Conservation (phyloP, 1,284 basidiomycete species). For the Apiotrichum porosum region DNA sequence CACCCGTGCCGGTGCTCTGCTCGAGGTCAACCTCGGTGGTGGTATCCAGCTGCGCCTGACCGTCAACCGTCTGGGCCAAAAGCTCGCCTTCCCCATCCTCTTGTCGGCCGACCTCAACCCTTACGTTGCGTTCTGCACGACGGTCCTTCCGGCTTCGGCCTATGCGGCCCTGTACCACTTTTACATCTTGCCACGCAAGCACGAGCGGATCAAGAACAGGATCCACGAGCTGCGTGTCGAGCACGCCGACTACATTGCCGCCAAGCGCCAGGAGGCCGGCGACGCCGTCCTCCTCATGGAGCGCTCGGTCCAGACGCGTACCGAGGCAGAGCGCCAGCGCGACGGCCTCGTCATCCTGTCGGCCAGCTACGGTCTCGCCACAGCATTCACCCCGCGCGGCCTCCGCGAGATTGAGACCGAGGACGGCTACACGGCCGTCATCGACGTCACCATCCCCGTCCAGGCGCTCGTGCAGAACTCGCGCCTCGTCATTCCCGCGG, state of each 20-base stretch:
- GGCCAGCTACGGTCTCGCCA: slow-evolving; percentile 60
- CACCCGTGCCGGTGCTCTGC: slow-evolving; percentile 31
- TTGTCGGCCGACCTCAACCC: slow-evolving; percentile 53
- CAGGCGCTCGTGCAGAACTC: slow-evolving; percentile 76
- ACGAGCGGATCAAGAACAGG: slow-evolving; percentile 50
- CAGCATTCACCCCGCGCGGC: slow-evolving; percentile 49
- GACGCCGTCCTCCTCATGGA: slow-evolving; percentile 54
- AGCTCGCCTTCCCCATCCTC: slow-evolving; percentile 56
- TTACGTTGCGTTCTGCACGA: slow-evolving; percentile 52
- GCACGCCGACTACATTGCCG: slow-evolving; percentile 59
- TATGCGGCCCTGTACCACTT: slow-evolving; percentile 57
- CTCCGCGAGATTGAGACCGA: slow-evolving; percentile 45
- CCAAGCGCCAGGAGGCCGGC: slow-evolving; percentile 57
- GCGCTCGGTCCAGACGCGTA: slow-evolving; percentile 35
- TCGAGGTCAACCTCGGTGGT: slow-evolving; percentile 29
- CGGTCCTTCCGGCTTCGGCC: slow-evolving; percentile 55
- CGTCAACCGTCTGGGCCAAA: slow-evolving; percentile 53
- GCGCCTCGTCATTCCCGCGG: slow-evolving; percentile 72
- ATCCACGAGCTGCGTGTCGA: slow-evolving; percentile 56
- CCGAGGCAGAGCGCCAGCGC: slow-evolving; percentile 40
- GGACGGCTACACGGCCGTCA: slow-evolving; percentile 52
- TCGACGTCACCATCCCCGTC: slow-evolving; percentile 73
- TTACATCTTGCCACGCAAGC: slow-evolving; percentile 57
- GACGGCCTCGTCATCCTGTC: slow-evolving; percentile 67
- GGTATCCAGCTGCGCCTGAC: slow-evolving; percentile 28